Conservation (phyloP, 176 grass and related monocot species). For the Paspalum vaginatum region DNA sequence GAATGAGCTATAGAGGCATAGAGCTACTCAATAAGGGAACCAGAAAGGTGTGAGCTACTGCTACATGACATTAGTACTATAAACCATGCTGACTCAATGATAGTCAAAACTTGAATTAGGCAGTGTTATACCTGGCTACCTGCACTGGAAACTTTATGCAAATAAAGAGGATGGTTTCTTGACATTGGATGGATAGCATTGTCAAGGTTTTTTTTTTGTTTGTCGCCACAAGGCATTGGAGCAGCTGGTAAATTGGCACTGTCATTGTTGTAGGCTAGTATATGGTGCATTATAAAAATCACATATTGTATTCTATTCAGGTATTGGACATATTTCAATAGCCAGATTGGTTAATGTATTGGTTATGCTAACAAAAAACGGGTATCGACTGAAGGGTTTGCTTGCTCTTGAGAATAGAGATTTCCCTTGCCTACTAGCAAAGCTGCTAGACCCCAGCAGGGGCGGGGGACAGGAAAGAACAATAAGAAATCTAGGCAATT, state of each 20-base stretch:
- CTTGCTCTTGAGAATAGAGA: constrained; percentile 13
- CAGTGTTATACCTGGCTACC: constrained; percentile 19
- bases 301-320: background rate
- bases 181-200: constrained; percentile 3
- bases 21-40: constrained; percentile 1
- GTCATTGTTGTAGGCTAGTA: constrained; percentile 9
- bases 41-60: constrained; percentile 5
- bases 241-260: background rate
- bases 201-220: background rate
- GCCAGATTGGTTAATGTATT: constrained; percentile 13
- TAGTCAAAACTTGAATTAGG: background rate
- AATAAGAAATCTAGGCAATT: background rate
- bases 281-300: constrained; percentile 15
- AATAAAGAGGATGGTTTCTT: constrained; percentile 14
- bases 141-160: constrained; percentile 11
- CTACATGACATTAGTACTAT: background rate
- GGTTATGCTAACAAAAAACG: constrained; percentile 13
- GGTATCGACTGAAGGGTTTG: background rate
- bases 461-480: no score
- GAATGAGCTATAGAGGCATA: background rate
- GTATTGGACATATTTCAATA: constrained; percentile 7
- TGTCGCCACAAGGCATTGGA: constrained; percentile 10
- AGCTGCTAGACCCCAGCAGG: background rate
- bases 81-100: constrained; percentile 20
- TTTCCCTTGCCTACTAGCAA: background rate